Conservation (phyloP, 2,329 filamentous ascomycete species). For the Xylaria hypoxylon region DNA sequence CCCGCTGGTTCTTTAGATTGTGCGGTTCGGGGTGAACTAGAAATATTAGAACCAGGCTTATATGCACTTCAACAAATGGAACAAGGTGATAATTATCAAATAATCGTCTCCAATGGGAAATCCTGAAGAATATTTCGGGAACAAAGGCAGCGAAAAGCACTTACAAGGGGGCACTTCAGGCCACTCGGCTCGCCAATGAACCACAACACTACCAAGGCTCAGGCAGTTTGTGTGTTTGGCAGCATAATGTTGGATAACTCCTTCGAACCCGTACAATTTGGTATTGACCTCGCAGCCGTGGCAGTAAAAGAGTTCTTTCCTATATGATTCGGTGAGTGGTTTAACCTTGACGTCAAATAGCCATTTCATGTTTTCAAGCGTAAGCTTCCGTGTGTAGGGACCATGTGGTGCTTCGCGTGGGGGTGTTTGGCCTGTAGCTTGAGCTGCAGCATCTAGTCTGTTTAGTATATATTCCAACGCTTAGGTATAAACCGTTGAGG, state of each 20-base stretch:
- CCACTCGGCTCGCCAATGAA: constrained; percentile 86
- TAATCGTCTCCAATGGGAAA: background rate
- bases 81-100: background rate
- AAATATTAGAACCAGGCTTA: background rate
- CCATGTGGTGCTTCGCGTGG: constrained; percentile 62
- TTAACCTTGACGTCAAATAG: constrained; percentile 83
- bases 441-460: constrained; percentile 54
- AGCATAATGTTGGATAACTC: constrained; percentile 84
- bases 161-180: constrained; percentile 77
- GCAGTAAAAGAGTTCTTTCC: constrained; percentile 82
- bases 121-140: background rate
- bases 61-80: background rate
- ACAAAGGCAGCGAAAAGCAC: constrained; percentile 3
- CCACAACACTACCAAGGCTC: constrained; percentile 77
- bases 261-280: constrained; percentile 81
- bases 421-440: constrained; percentile 59
- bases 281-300: constrained; percentile 72
- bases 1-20: constrained; percentile 47
- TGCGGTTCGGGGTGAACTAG: constrained; percentile 65
- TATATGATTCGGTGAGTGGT: constrained; percentile 71
- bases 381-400: constrained; percentile 56
- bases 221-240: constrained; percentile 81
- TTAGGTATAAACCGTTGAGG: background rate
- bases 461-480: constrained; percentile 15
- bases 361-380: constrained; percentile 87